Percentiles rank a stretch among this genome's conserved stretches.
These are phyloP conservation scores for Acanthamoeba royreba DNA, from an alignment of 208 protist genomes.

Conservation along the genomic window DNA sequence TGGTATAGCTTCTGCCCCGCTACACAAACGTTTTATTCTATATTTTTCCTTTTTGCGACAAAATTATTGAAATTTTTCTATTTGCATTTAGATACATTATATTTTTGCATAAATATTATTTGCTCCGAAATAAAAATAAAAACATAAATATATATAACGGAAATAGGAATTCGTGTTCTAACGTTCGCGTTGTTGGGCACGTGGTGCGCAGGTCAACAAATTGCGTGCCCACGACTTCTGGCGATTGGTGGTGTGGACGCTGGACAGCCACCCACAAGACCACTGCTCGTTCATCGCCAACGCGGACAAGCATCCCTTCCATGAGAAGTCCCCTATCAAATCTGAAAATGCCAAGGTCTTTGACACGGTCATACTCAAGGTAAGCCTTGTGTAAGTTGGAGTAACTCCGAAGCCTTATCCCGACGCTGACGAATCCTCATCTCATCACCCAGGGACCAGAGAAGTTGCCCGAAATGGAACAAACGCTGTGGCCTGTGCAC, in stretches of 20 bases:
- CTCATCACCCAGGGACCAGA: neutral
- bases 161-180: too few relatives aligned
- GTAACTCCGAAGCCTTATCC: neutral
- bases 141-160: neutral
- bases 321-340: neutral
- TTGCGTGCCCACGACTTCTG: neutral
- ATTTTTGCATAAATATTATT: neutral
- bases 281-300: slow-evolving; percentile 30
- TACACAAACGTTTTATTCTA: neutral
- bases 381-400: too few relatives aligned
- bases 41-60: neutral
- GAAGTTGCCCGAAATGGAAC: neutral
- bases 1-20: too few relatives aligned
- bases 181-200: too few relatives aligned
- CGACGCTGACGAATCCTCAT: neutral
- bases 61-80: too few relatives aligned
- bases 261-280: slow-evolving; percentile 1
- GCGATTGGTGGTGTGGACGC: neutral
- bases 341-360: neutral
- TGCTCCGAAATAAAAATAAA: neutral
- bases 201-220: neutral
- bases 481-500: neutral
- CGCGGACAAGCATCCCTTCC: neutral
- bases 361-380: neutral
- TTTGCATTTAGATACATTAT: neutral